phyloP scores from a whole-genome alignment of 257 asterid species.

The Henckelia pumila region DNA sequence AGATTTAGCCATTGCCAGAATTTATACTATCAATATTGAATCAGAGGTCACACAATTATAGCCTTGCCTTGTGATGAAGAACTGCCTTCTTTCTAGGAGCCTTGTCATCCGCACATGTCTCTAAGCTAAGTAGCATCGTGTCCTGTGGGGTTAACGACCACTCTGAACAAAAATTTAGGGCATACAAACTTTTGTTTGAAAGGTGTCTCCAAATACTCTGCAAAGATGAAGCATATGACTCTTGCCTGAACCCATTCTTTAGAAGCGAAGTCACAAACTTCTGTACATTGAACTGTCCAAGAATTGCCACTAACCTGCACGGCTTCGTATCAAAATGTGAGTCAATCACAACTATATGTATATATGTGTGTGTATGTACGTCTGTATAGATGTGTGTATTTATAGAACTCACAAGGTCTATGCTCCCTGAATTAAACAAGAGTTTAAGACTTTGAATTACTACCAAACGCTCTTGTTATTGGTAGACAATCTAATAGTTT shows the following conservation, averaged over 20 bases:
- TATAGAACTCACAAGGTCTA: not conserved
- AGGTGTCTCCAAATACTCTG: constrained; percentile 44
- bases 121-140: constrained; percentile 45
- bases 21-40: not conserved
- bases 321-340: constrained; percentile 5
- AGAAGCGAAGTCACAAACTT: constrained; percentile 46
- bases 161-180: constrained; percentile 63
- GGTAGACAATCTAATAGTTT: too few relatives aligned
- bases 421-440: not conserved
- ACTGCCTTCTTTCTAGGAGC: constrained; percentile 61
- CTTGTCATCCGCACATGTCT: constrained; percentile 38
- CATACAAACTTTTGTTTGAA: constrained; percentile 52
- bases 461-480: not conserved
- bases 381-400: not conserved
- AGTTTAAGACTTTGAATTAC: not conserved
- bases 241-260: constrained; percentile 29
- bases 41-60: constrained; percentile 30
- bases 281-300: constrained; percentile 72
- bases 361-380: not conserved
- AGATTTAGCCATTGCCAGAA: not conserved
- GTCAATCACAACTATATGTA: not conserved
- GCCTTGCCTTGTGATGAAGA: constrained; percentile 86
- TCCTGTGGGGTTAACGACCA: constrained; percentile 67
- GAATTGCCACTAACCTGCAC: constrained; percentile 60
- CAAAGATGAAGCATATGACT: constrained; percentile 38